Percentiles rank a stretch among this genome's conserved stretches.
These are phyloP conservation scores for Solanum medicagineum DNA, from an alignment of 257 asterid genomes.

Conservation along the genomic window DNA sequence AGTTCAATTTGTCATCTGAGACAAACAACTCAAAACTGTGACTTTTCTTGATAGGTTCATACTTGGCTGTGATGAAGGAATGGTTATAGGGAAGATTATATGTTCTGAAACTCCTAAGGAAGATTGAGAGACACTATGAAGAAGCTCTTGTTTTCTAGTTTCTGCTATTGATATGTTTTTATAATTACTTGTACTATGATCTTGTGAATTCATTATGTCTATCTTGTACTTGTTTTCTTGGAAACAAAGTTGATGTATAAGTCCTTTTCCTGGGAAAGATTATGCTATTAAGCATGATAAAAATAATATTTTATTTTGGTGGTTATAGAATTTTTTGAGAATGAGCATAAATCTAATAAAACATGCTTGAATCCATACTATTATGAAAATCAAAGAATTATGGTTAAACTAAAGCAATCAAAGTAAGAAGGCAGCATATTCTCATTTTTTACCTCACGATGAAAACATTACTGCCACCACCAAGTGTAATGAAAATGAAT, in stretches of 20 bases:
- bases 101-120: not conserved
- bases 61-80: not conserved
- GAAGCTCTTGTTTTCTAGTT: not conserved
- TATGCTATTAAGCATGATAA: not conserved
- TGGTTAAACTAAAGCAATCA: no score
- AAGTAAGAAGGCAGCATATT: no score
- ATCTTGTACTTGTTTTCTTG: not conserved
- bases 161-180: not conserved
- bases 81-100: not conserved
- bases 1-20: not conserved
- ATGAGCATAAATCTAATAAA: not conserved
- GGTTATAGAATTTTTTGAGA: no score
- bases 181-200: not conserved
- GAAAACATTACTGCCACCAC: no score
- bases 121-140: not conserved
- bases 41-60: not conserved
- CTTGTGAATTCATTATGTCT: not conserved
- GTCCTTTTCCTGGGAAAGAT: not conserved
- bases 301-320: not conserved
- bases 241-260: not conserved
- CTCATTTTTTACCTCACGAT: no score
- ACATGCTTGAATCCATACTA: not conserved
- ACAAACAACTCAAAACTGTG: not conserved
- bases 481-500: no score
- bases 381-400: no score